Percentiles rank a stretch among this genome's conserved stretches.
These are phyloP conservation scores for Russula emetica DNA, from an alignment of 768 basidiomycete genomes.

Conservation along the genomic window DNA sequence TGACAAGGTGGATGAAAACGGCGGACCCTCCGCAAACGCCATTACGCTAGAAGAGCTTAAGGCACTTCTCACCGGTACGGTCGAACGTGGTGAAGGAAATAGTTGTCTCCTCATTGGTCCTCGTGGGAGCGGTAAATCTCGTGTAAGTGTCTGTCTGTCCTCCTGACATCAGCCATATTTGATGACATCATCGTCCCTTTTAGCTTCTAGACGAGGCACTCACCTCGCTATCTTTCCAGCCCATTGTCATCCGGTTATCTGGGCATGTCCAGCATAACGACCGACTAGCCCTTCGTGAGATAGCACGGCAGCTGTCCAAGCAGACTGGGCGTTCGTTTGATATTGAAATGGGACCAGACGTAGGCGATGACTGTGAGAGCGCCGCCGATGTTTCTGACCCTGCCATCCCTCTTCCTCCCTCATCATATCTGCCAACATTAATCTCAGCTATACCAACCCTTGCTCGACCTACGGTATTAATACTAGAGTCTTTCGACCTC, in stretches of 20 bases:
- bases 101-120: constrained; percentile 87
- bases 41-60: constrained; percentile 54
- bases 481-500: constrained; percentile 90
- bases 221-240: constrained; percentile 41
- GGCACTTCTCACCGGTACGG: constrained; percentile 67
- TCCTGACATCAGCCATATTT: constrained; percentile 17
- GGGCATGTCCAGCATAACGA: constrained; percentile 86
- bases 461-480: constrained; percentile 69
- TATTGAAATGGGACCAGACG: constrained; percentile 33
- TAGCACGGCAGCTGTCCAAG: constrained; percentile 75
- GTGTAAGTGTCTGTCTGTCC: constrained; percentile 44
- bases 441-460: constrained; percentile 77
- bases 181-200: constrained; percentile 2
- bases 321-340: constrained; percentile 64
- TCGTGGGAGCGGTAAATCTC: constrained; percentile 79
- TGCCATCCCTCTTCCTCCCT: constrained; percentile 46
- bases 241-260: constrained; percentile 76
- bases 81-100: constrained; percentile 83
- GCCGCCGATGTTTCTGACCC: constrained; percentile 40
- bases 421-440: constrained; percentile 67
- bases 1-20: constrained; percentile 35
- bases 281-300: constrained; percentile 85
- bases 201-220: constrained; percentile 64
- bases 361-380: constrained; percentile 42
- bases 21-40: constrained; percentile 43